Base-by-base conservation (phyloP, 768 basidiomycete genomes). In the Kwoniella sp. region DNA sequence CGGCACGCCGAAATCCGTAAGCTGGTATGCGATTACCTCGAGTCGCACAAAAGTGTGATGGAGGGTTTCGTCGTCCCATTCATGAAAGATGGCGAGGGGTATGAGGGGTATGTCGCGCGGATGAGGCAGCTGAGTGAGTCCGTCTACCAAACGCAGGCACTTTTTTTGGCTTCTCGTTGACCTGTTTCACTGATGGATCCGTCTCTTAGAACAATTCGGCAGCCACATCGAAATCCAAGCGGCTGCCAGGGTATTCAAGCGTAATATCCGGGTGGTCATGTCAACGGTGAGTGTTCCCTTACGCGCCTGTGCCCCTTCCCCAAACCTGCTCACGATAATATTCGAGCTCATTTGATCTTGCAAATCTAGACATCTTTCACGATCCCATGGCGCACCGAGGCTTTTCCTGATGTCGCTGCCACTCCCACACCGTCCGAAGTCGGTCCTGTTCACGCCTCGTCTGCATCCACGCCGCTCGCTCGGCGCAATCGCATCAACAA, bases 301-400 rank as follows among this genome's bases (percentile, higher is more conserved):
- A 64, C 5, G 2, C n/a, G 22, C 22, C 25, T 17, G 33, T 55
- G 3, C 17, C 19, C 52, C 27, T 47, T 22, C 19, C 46, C 19
- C 46, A 17, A 8, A 47, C 19, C 5, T 6, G 33, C 7, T 33
- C n/a, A n/a, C n/a, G n/a, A n/a, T n/a, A n/a, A n/a, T n/a, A n/a
- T n/a, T n/a, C n/a, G n/a, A n/a, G n/a, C n/a, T n/a, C n/a, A n/a
- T n/a, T n/a, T n/a, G n/a, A n/a, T n/a, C n/a, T n/a, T n/a, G n/a
- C n/a, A n/a, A n/a, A n/a, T n/a, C n/a, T 51, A 76, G 74, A 68
- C 70, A 21, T 76, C 74, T 3, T 68, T 69, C 47, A 76, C 74
- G 8, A 73, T 76, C n/a, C 70, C 72, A 1, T 70, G 68, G 63
- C 57, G 63, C 12, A 62, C 55, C 15, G 71, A 72, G 53, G 49